Evolutionary conservation across 352 stramenopile species (phyloP).

Genomic region (Globisporangium lucens): DNA sequence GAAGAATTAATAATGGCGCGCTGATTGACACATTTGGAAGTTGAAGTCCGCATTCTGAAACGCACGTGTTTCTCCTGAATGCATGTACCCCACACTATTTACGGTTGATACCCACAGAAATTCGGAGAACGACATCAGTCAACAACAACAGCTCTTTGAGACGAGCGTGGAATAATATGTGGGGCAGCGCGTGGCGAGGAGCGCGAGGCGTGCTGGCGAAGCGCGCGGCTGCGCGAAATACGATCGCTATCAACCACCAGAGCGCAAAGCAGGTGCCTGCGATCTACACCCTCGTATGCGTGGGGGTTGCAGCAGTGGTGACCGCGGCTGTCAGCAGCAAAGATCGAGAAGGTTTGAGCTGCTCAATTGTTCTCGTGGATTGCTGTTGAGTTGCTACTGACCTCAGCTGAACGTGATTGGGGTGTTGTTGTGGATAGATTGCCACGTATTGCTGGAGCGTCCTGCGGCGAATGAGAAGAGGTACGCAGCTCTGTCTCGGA

Average conservation of each 20-base stretch:
- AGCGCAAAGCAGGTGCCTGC: neutral
- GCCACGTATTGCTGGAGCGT: conserved; percentile 22
- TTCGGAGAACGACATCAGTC: neutral
- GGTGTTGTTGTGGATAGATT: conserved; percentile 16
- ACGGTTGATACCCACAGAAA: neutral
- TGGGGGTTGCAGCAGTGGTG: conserved; percentile 1
- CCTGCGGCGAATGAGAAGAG: neutral
- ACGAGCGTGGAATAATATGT: neutral
- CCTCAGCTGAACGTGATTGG: neutral
- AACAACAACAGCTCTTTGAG: neutral
- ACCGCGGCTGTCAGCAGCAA: conserved; percentile 11
- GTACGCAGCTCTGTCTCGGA: conserved; percentile 44
- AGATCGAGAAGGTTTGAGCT: conserved; percentile 4
- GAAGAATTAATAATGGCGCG: neutral
- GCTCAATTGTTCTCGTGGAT: neutral
- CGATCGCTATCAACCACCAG: conserved; percentile 1
- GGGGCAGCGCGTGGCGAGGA: conserved; percentile 4
- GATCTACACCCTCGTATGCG: conserved; percentile 8
- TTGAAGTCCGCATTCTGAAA: conserved; percentile 15
- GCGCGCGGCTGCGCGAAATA: neutral
- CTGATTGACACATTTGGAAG: neutral
- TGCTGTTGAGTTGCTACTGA: neutral
- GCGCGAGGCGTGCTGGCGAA: conserved; percentile 4
- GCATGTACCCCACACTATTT: neutral
- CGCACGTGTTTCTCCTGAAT: neutral